Evolutionary conservation across 139 green algal genomes (phyloP).

Genomic region (Axilococcus clingmanii): DNA sequence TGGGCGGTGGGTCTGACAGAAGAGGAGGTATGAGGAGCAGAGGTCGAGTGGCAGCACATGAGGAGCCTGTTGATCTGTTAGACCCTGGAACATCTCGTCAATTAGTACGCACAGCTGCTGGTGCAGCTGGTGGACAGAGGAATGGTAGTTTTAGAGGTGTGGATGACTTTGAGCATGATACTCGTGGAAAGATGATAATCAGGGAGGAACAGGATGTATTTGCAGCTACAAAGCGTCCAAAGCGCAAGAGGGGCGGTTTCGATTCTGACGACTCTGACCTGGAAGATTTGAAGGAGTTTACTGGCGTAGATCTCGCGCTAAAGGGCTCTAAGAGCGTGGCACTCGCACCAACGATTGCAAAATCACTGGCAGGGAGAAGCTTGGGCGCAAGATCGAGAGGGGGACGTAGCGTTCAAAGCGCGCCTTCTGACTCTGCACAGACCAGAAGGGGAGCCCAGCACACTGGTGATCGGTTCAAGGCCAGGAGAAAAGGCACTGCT

Average conservation of each 20-base stretch:
- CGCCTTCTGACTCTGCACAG: conserved; percentile 2
- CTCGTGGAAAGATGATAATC: conserved; percentile 57
- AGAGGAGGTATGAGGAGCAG: conserved; percentile 4
- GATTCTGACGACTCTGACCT: conserved; percentile 56
- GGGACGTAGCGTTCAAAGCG: background rate
- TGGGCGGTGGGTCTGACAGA: background rate
- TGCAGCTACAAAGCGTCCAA: conserved; percentile 25
- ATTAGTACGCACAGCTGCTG: conserved; percentile 13
- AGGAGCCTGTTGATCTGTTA: conserved; percentile 79
- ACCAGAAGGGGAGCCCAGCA: conserved; percentile 30
- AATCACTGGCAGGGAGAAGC: conserved; percentile 4
- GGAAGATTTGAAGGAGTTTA: conserved; percentile 46
- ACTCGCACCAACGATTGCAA: conserved; percentile 23
- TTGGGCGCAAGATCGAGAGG: conserved; percentile 7
- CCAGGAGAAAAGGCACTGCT: conserved; percentile 29
- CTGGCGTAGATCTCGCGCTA: conserved; percentile 29
- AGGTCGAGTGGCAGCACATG: conserved; percentile 7
- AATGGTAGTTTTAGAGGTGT: conserved; percentile 12
- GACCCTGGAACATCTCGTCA: conserved; percentile 39
- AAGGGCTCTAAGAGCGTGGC: conserved; percentile 40
- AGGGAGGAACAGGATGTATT: conserved; percentile 37
- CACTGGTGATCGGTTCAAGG: conserved; percentile 57
- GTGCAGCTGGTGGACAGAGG: background rate
- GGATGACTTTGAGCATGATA: conserved; percentile 29
- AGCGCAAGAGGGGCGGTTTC: conserved; percentile 7